Percentiles rank a stretch among this genome's conserved stretches.
phyloP scores from a whole-genome alignment of 768 basidiomycete species.

The Crepidotus variabilis region DNA sequence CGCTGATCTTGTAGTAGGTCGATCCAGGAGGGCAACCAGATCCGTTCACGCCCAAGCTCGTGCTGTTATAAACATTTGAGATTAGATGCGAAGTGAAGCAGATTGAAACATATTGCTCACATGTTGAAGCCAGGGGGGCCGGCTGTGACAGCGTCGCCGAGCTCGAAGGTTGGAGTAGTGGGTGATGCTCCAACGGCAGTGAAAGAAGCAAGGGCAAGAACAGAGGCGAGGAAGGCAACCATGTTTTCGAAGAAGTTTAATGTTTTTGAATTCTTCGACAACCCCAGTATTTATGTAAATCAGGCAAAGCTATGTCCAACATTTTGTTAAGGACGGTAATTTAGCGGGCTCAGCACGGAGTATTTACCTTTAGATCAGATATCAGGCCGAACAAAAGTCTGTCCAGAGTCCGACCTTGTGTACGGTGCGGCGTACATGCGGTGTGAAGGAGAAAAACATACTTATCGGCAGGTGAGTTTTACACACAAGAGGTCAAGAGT shows the following conservation, averaged over 20 bases:
- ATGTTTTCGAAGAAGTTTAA: background rate
- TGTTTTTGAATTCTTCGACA: background rate
- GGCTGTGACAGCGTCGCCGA: background rate
- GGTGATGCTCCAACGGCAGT: background rate
- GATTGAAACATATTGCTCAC: background rate
- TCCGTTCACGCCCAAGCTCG: slow-evolving; percentile 15
- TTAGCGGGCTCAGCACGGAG: background rate
- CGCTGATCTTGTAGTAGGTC: slow-evolving; percentile 10
- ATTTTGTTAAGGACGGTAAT: background rate
- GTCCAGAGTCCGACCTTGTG: background rate
- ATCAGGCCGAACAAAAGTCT: background rate
- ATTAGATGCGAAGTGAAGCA: background rate
- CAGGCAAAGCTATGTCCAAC: background rate
- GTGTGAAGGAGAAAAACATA: background rate
- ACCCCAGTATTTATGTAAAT: background rate
- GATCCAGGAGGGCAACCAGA: slow-evolving; percentile 17
- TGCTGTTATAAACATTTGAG: slow-evolving; percentile 8
- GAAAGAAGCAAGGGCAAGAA: background rate
- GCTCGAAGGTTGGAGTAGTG: background rate
- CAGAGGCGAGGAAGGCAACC: background rate
- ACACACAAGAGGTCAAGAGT: background rate
- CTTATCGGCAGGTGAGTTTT: background rate
- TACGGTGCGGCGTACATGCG: background rate
- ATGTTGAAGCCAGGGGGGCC: slow-evolving; percentile 4
- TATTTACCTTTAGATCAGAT: background rate